Percentiles rank a stretch among this genome's conserved stretches.
These are phyloP conservation scores for Phascolomyces articulosus DNA, from an alignment of 371 early-diverging fungal species.

Conservation along the genomic window DNA sequence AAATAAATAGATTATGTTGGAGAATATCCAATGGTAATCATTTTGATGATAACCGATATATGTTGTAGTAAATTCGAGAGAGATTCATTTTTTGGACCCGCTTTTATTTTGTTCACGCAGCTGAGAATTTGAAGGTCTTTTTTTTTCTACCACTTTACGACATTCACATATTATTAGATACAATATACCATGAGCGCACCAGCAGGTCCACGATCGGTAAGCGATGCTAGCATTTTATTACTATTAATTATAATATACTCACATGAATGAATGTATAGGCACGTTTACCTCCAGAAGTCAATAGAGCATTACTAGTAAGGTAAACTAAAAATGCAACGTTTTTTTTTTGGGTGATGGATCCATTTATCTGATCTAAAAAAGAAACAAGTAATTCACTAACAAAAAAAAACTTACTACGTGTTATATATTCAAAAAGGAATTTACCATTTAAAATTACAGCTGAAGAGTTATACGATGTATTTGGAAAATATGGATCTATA, in stretches of 20 bases:
- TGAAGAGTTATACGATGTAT: constrained; percentile 96
- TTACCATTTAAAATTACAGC: constrained; percentile 94
- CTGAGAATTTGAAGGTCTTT: not conserved
- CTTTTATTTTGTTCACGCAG: no score
- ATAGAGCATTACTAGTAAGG: constrained; percentile 89
- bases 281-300: constrained; percentile 93
- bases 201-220: constrained; percentile 10
- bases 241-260: not conserved
- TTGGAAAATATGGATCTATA: constrained; percentile 97
- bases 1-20: no score
- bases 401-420: not conserved
- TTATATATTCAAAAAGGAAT: constrained; percentile 58
- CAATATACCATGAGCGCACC: constrained; percentile 1
- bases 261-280: constrained; percentile 40
- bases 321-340: constrained; percentile 23
- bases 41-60: no score
- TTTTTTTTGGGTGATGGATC: no score
- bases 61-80: no score
- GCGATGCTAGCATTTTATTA: not conserved
- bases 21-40: no score
- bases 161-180: not conserved
- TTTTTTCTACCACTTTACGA: not conserved
- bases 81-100: no score
- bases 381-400: no score
- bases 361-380: no score